These are phyloP conservation scores for Teunomyces gatunensis DNA, from an alignment of 805 yeast species.

Conservation along the genomic window DNA sequence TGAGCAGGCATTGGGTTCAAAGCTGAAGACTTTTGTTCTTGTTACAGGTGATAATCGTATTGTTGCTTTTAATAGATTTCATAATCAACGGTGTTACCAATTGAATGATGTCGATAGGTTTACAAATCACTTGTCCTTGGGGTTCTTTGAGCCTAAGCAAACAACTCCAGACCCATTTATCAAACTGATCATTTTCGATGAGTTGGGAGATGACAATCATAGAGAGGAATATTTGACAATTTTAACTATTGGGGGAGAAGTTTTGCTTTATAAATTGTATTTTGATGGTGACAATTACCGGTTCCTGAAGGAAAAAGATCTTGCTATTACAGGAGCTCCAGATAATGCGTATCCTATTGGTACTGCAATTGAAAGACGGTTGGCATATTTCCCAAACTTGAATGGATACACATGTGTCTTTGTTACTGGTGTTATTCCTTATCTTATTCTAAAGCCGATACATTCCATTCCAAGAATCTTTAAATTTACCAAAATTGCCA, in stretches of 20 bases:
- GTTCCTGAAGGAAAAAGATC: constrained; percentile 44
- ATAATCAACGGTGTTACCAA: constrained; percentile 53
- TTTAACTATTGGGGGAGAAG: constrained; percentile 79
- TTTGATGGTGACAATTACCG: constrained; percentile 44
- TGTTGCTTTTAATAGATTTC: constrained; percentile 58
- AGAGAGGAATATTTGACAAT: constrained; percentile 66
- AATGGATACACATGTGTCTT: constrained; percentile 60
- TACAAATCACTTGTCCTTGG: constrained; percentile 41
- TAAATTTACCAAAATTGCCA: constrained; percentile 62
- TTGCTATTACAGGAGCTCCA: constrained; percentile 71
- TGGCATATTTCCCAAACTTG: constrained; percentile 56
- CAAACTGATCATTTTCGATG: constrained; percentile 62
- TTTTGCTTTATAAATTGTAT: constrained; percentile 61
- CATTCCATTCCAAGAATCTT: constrained; percentile 64
- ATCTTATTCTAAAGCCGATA: constrained; percentile 60
- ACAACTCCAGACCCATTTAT: constrained; percentile 69
- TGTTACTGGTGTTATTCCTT: constrained; percentile 74
- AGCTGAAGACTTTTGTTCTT: constrained; percentile 51
- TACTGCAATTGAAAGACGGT: constrained; percentile 64
- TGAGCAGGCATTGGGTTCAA: constrained; percentile 17
- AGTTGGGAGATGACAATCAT: constrained; percentile 56
- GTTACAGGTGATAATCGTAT: constrained; percentile 78
- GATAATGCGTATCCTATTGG: constrained; percentile 71
- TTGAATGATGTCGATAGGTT: constrained; percentile 48
- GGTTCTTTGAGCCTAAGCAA: constrained; percentile 48